Conservation (phyloP, 2,329 filamentous ascomycete genomes). For the Cladorrhinum sp. region DNA sequence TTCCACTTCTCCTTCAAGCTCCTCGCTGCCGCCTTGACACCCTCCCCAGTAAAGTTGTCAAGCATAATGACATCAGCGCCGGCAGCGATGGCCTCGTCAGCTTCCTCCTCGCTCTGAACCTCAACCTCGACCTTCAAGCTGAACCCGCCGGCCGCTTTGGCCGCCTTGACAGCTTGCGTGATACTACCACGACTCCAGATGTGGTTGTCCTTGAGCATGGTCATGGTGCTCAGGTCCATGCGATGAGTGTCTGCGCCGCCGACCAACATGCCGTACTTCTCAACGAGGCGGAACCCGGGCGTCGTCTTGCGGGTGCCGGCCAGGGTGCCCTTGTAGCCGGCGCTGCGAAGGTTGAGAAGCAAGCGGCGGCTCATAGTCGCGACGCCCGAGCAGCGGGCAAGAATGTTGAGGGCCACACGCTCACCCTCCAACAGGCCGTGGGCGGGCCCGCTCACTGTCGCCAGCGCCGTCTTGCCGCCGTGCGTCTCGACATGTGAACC, state of each 20-base stretch:
- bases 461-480: slow-evolving; percentile 56
- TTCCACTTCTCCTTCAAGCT: slow-evolving; percentile 78
- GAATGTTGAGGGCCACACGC: slow-evolving; percentile 84
- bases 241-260: slow-evolving; percentile 90
- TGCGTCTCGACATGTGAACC: slow-evolving; percentile 60
- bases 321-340: slow-evolving; percentile 78
- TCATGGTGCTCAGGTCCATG: slow-evolving; percentile 90
- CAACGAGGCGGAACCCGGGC: slow-evolving; percentile 88
- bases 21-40: slow-evolving; percentile 69
- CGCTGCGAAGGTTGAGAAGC: slow-evolving; percentile 53
- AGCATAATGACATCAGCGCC: slow-evolving; percentile 97
- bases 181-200: slow-evolving; percentile 90
- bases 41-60: slow-evolving; percentile 86
- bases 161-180: slow-evolving; percentile 77
- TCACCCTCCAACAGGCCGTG: slow-evolving; percentile 83
- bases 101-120: slow-evolving; percentile 82
- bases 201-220: slow-evolving; percentile 99
- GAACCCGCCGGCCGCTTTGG: slow-evolving; percentile 82
- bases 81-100: slow-evolving; percentile 84
- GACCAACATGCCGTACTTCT: slow-evolving; percentile 97
- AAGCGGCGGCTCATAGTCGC: slow-evolving; percentile 65
- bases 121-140: slow-evolving; percentile 94
- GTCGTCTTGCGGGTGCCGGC: slow-evolving; percentile 97
- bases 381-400: slow-evolving; percentile 88
- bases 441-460: slow-evolving; percentile 81